Evolutionary conservation across 2,329 filamentous ascomycete species (phyloP), one percentile per base, ranked within the genome.

Genomic region (Penicillium sp.): DNA sequence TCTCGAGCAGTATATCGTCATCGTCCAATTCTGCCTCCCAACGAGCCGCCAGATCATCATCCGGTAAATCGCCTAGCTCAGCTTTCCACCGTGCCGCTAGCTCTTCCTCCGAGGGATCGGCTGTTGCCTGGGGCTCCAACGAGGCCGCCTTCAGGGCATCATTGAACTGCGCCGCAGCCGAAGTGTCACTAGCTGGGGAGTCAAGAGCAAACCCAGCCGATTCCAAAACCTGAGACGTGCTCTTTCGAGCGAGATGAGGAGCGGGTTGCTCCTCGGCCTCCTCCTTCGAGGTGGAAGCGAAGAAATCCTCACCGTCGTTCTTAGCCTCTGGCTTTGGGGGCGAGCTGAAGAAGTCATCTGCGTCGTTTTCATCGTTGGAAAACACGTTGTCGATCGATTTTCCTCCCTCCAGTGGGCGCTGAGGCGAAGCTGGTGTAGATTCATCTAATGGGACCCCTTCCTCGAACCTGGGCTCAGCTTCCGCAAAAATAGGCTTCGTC

Each of bases 1-100:
- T 80, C 55, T 92, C 91, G 7, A 96, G 87, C 10, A 97, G 77
- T 57, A 97, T 88, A 69, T 96, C 92, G 62, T 92, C 92, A 43
- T 89, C 86, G 45, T 70, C 67, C 14, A 85, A 79, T 44, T 77
- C 78, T 17, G 78, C 76, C 49, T 83, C 69, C 63, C 70, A 82
- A 69, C 57, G 91, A 85, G 61, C 92, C 88, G 88, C 87, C 41
- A 94, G 74, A 66, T 93, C 89, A 43, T 87, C 82, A 17, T 82
- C 74, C 3, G 63, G 60, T 3, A 63, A 55, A 46, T 89, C 88
- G 14, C 78, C 90, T 65, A 97, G 84, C 41, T 90, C 89, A 44
- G 89, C 88, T 61, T 90, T 84, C 90, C 93, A 96, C 63, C 90
- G 87, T 17, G 89, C 89, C 43, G 88, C 88, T 38, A 94, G 73